Base-by-base conservation (phyloP, 1,284 basidiomycete species). In the Sanghuangporus sanghuang region DNA sequence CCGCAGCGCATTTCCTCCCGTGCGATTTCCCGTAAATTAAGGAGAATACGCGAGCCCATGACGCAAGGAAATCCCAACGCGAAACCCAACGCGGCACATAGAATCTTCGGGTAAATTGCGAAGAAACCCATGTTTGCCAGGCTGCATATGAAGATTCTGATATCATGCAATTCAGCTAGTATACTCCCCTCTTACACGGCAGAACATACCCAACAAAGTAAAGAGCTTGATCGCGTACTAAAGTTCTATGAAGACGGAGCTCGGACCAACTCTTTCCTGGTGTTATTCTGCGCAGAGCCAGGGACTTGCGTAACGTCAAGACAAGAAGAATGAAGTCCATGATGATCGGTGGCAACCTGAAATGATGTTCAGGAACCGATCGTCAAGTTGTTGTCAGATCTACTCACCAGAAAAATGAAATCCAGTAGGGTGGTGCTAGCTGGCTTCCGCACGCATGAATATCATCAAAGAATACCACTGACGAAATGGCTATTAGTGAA, bases 151-250 rank as follows among this genome's bases (percentile, higher is more conserved):
- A 61, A 40, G 27, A 61, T 61, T 23, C 59, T 61, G 27, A 12
- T 21, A 8, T 23, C 23, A 42, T 40, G 35, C 35, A 11, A n/a
- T 46, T 46, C 44, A 16, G 44, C 2, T 46, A 5, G 27, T 32
- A 32, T 32, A 32, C 27, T 5, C 27, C 27, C 27, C 27, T 32
- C 2, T 32, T 32, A 32, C 27, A 32, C 27, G 27, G 44, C 7
- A n/a, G 44, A 39, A 27, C 62, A 32, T 35, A 63, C 62, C 62
- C 62, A 11, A 54, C 16, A n/a, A 63, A 63, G 39, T 63, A 59
- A 14, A 63, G 56, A 21, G 57, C 49, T 40, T 59, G 57, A 48
- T 63, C 62, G 27, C 57, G 62, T 9, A 59, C 62, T 12, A 63
- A 44, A 14, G 49, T 59, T 16, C 36, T 39, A 40, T 57, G 48